These are phyloP conservation scores for Tulasnella sp. DNA, from an alignment of 768 basidiomycete genomes.

Conservation along the genomic window DNA sequence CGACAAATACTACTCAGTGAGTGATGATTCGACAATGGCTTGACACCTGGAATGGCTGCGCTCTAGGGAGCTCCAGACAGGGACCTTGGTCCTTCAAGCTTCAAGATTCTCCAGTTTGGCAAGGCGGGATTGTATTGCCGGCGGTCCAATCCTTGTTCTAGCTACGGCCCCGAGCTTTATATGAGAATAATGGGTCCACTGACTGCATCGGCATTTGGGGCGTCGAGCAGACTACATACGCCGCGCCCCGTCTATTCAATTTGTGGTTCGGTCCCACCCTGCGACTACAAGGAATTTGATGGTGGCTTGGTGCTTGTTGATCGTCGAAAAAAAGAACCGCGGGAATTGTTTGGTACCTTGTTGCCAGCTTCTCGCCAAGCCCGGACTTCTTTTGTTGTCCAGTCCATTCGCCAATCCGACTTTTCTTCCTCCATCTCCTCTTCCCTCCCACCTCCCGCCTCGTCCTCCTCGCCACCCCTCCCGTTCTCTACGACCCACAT, in stretches of 20 bases:
- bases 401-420: not conserved
- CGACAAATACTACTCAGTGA: no score
- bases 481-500: slow-evolving; percentile 8
- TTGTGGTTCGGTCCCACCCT: not conserved
- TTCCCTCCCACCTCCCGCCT: not conserved
- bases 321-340: not conserved
- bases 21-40: no score
- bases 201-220: not conserved
- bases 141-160: not conserved
- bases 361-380: slow-evolving; percentile 7
- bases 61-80: not conserved
- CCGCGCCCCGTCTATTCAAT: not conserved
- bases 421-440: slow-evolving; percentile 2
- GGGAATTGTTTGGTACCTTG: not conserved
- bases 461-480: not conserved
- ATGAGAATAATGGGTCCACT: not conserved
- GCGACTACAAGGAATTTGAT: not conserved
- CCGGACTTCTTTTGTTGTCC: not conserved
- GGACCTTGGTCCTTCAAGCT: not conserved
- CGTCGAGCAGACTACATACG: not conserved
- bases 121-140: not conserved
- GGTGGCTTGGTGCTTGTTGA: not conserved
- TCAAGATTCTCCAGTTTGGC: not conserved
- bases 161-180: no score
- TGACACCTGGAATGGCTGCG: no score